Conservation (phyloP, 2,329 filamentous ascomycete genomes). For the Hypoxylon rubiginosum region DNA sequence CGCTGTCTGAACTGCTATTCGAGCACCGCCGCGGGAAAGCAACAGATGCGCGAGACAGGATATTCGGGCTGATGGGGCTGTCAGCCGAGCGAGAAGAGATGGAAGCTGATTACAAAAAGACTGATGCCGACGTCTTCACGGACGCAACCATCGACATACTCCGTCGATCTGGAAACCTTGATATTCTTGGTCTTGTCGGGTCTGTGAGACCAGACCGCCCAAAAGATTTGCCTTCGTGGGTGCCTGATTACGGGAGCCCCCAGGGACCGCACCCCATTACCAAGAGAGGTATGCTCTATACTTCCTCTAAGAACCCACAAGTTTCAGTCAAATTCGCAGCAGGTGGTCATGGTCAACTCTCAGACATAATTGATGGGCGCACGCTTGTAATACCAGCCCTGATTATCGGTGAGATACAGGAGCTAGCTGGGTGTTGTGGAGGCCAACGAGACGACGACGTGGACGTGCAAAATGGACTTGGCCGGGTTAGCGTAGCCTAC, state of each 20-base stretch:
- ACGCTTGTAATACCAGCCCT: conserved; percentile 25
- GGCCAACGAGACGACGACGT: conserved; percentile 22
- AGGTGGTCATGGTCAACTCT: conserved; percentile 16
- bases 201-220: conserved; percentile 22
- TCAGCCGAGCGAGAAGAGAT: conserved; percentile 26
- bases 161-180: conserved; percentile 19
- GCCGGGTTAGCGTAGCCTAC: conserved; percentile 8
- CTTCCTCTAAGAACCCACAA: conserved; percentile 17
- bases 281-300: conserved; percentile 24
- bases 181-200: conserved; percentile 23
- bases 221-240: conserved; percentile 28
- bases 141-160: conserved; percentile 17
- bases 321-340: conserved; percentile 18
- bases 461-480: conserved; percentile 23
- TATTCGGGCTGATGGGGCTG: conserved; percentile 27
- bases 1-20: conserved; percentile 24
- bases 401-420: conserved; percentile 20
- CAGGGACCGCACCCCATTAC: conserved; percentile 27
- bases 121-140: conserved; percentile 17
- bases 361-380: conserved; percentile 17
- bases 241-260: conserved; percentile 27
- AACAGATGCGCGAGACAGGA: conserved; percentile 21
- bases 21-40: conserved; percentile 26
- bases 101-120: conserved; percentile 21
- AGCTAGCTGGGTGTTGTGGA: conserved; percentile 16